Evolutionary conservation across 2,329 filamentous ascomycete genomes (phyloP).

Genomic region (Arthrobotrys conoides): DNA sequence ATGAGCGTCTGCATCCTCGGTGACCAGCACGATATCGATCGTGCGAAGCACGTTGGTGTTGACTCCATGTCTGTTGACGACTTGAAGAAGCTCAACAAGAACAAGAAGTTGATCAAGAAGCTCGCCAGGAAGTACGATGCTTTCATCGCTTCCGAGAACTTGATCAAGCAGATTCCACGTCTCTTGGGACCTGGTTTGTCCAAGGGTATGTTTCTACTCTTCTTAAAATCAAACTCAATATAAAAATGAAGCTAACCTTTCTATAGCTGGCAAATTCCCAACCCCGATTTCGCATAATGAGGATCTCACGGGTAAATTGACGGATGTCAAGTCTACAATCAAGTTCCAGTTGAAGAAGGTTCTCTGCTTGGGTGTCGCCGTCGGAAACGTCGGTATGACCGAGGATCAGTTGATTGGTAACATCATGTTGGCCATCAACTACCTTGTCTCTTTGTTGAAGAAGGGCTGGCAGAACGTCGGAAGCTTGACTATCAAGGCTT

Average conservation of each 20-base stretch:
- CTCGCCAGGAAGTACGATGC: slow-evolving; percentile 99
- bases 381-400: slow-evolving; percentile 98
- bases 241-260: slow-evolving; percentile 64
- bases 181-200: slow-evolving; percentile 98
- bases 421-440: slow-evolving; percentile 99
- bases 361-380: slow-evolving; percentile 98
- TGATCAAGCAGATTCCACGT: slow-evolving; percentile 99
- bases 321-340: slow-evolving; percentile 99
- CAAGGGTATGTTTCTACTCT: slow-evolving; percentile 77
- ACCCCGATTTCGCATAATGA: slow-evolving; percentile 97
- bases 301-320: slow-evolving; percentile 94
- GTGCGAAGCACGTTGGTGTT: slow-evolving; percentile 98
- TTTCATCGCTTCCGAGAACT: slow-evolving; percentile 94
- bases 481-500: slow-evolving; percentile 99
- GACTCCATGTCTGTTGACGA: slow-evolving; percentile 99
- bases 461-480: slow-evolving; percentile 99
- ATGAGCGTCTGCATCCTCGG: slow-evolving; percentile 91
- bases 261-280: slow-evolving; percentile 96
- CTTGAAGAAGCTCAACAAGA: slow-evolving; percentile 99
- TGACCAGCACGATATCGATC: slow-evolving; percentile 99
- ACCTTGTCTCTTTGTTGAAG: slow-evolving; percentile 98
- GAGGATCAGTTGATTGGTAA: slow-evolving; percentile 96
- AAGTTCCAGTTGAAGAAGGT: slow-evolving; percentile 99
- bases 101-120: slow-evolving; percentile 99
- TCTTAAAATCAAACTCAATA: background rate